A percentile compares a stretch with the other conserved stretches of the same genome.
Evolutionary conservation across 78 protist species (phyloP).

Genomic region (Diacronema lutheri): DNA sequence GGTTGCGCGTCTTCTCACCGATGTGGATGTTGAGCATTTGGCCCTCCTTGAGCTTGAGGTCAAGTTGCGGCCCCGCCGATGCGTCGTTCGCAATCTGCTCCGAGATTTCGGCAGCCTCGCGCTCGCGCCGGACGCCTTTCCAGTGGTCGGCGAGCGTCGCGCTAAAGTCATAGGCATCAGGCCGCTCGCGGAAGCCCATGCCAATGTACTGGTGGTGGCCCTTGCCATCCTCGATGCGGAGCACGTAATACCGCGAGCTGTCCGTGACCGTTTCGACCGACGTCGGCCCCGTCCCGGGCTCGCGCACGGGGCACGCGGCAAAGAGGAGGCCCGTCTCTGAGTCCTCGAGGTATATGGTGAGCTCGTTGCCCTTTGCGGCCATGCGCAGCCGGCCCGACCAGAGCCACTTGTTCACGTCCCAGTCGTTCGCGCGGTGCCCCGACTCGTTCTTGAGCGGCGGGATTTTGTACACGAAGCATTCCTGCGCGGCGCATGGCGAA

Average conservation of each 20-base stretch:
- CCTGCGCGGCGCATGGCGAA: not conserved
- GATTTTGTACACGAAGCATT: conserved; percentile 8
- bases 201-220: conserved; percentile 75
- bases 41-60: conserved; percentile 8
- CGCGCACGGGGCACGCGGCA: conserved; percentile 47
- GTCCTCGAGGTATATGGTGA: conserved; percentile 34
- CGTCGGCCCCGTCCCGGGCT: not conserved
- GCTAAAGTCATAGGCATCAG: not conserved
- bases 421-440: conserved; percentile 23
- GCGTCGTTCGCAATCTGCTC: not conserved
- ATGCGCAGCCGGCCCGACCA: conserved; percentile 4
- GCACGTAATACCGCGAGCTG: conserved; percentile 59
- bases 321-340: conserved; percentile 22
- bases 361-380: not conserved
- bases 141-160: conserved; percentile 14
- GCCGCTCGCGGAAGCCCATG: conserved; percentile 69
- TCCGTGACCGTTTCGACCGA: conserved; percentile 50
- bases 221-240: conserved; percentile 49
- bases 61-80: not conserved
- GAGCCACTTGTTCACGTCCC: conserved; percentile 27
- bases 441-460: not conserved
- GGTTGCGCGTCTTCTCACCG: not conserved
- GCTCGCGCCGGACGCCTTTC: not conserved
- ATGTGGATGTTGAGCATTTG: not conserved
- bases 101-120: not conserved